Percentiles rank a stretch among this genome's conserved stretches.
Evolutionary conservation across 1,284 basidiomycete genomes (phyloP).

Genomic region (Neolentinus lepideus): DNA sequence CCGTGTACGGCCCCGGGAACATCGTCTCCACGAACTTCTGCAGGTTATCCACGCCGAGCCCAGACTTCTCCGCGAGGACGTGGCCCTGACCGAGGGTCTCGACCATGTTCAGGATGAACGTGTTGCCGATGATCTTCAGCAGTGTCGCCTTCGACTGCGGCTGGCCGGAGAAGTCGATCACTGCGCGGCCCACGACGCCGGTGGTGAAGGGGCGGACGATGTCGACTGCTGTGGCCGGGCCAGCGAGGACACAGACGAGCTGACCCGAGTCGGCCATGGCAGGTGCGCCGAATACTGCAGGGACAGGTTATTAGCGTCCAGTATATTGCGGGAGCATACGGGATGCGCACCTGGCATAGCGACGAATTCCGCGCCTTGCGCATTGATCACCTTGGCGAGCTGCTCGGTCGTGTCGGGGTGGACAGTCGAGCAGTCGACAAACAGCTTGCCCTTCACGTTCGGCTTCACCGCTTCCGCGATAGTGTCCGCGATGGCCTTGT

Average conservation of each 20-base stretch:
- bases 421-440: background rate
- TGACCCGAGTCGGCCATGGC: background rate
- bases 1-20: background rate
- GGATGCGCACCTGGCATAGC: background rate
- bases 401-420: background rate
- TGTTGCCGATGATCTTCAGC: constrained; percentile 2
- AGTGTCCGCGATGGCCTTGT: background rate
- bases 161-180: background rate
- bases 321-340: background rate
- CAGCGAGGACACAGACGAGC: constrained; percentile 1
- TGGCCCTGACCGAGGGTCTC: background rate
- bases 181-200: background rate
- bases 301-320: background rate
- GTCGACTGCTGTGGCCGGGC: background rate
- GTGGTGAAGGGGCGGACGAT: background rate
- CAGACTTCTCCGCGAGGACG: background rate
- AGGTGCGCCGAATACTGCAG: background rate
- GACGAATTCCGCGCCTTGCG: background rate
- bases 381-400: background rate
- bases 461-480: background rate
- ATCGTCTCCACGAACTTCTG: background rate
- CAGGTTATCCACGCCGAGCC: background rate
- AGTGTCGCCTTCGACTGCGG: background rate
- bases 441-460: background rate
- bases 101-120: background rate